Conservation (phyloP, 2,329 filamentous ascomycete genomes). For the Botrytis medusae region DNA sequence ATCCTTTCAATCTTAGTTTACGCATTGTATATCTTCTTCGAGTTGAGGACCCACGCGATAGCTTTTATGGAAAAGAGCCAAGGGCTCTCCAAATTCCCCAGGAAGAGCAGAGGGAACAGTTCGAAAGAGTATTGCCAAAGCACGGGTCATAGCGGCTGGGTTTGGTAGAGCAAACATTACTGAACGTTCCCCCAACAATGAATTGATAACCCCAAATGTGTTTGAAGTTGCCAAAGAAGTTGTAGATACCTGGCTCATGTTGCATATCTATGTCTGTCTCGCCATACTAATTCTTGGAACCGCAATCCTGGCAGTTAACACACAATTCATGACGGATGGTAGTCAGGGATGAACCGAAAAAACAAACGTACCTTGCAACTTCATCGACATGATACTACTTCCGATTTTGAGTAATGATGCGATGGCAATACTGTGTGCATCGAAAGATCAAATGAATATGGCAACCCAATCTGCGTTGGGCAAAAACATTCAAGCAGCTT, state of each 20-base stretch:
- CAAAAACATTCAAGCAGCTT: neutral
- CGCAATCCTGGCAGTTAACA: neutral
- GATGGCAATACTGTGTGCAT: neutral
- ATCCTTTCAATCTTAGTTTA: no score
- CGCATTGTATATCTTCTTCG: no score
- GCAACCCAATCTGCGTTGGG: neutral
- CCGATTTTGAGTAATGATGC: neutral
- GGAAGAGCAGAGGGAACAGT: no score
- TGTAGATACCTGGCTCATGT: neutral
- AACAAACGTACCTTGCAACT: neutral
- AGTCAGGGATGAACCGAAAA: neutral
- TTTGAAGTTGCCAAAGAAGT: no score
- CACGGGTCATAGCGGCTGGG: no score
- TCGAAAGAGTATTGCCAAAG: no score
- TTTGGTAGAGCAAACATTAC: no score
- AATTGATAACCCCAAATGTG: no score
- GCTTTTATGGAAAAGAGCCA: no score
- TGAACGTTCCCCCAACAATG: no score
- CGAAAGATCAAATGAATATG: neutral
- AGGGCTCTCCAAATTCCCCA: no score
- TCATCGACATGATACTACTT: neutral
- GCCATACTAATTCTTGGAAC: neutral
- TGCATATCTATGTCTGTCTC: neutral
- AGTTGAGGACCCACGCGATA: no score
- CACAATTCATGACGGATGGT: neutral